Conservation (phyloP, 305 asterid genomes). For the Lippia alba region DNA sequence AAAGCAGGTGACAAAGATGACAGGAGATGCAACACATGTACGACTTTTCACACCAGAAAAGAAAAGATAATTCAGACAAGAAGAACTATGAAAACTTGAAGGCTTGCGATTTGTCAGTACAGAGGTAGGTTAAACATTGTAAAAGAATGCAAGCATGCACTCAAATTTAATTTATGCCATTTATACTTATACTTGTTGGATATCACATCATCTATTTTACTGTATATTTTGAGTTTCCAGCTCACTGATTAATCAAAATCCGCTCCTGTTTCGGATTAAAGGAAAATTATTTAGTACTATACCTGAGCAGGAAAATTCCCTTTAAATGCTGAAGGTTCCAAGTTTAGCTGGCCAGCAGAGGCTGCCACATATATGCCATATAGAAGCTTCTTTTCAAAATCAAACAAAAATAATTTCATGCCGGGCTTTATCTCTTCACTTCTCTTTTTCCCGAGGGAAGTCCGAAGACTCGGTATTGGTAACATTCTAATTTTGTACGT, state of each 20-base stretch:
- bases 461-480: slow-evolving; percentile 78
- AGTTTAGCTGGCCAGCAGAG: slow-evolving; percentile 57
- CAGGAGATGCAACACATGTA: no score
- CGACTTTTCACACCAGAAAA: no score
- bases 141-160: not conserved
- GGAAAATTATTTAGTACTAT: slow-evolving; percentile 23
- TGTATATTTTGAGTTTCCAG: slow-evolving; percentile 10
- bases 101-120: no score
- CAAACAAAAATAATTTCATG: slow-evolving; percentile 71
- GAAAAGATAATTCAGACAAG: no score
- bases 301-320: slow-evolving; percentile 93
- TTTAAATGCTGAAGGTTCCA: slow-evolving; percentile 78
- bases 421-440: slow-evolving; percentile 65
- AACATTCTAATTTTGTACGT: slow-evolving; percentile 71
- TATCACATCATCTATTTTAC: slow-evolving; percentile 4
- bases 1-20: no score
- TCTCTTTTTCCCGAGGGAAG: slow-evolving; percentile 60
- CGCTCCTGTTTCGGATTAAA: slow-evolving; percentile 18
- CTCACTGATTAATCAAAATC: not conserved
- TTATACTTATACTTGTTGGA: slow-evolving; percentile 9
- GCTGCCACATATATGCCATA: slow-evolving; percentile 83
- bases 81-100: no score
- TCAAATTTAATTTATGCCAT: slow-evolving; percentile 9
- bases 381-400: slow-evolving; percentile 62
- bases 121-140: no score